Base-by-base conservation (phyloP, 139 green algal species). In the Haematococcus sp. region DNA sequence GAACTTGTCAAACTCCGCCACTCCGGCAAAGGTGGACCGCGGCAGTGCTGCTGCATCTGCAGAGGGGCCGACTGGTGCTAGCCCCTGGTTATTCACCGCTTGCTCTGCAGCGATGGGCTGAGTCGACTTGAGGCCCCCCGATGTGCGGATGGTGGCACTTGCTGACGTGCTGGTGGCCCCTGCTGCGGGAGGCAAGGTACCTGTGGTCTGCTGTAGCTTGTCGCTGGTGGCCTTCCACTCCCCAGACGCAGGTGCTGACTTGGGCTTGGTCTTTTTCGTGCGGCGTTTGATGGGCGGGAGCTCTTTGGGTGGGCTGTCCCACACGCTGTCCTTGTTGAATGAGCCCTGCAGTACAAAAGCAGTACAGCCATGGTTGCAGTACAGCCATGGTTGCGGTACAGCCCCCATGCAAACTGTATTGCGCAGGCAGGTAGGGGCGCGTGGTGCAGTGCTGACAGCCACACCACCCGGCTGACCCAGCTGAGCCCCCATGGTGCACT, bases 301-400 rank as follows among this genome's bases (percentile, higher is more conserved):
- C 35, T 61, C 63, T 19, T 69, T 69, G n/a, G 61, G 68, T 49
- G 75, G 68, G 34, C 17, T 31, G 61, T 81, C 63, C 75, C 75
- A 81, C 4, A 81, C 19, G 51, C 17, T 68, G 22, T 51, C 69
- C 34, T 22, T 55, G 69, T 81, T 81, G 75, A 64, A 81, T 13
- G 75, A 71, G n/a, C 71, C 71, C 61, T 68, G 61, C 61, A 51
- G 17, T 4, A 35, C n/a, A 64, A 4, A n/a, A n/a, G n/a, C n/a
- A n/a, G n/a, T n/a, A n/a, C n/a, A n/a, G n/a, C n/a, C n/a, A n/a
- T n/a, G n/a, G n/a, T n/a, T n/a, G n/a, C n/a, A n/a, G n/a, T n/a
- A n/a, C n/a, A n/a, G n/a, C n/a, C n/a, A n/a, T n/a, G n/a, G n/a
- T n/a, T n/a, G n/a, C n/a, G n/a, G n/a, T n/a, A n/a, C n/a, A n/a